These are phyloP conservation scores for Ophiosphaerella narmari DNA, from an alignment of 2,329 filamentous ascomycete genomes.

Conservation along the genomic window DNA sequence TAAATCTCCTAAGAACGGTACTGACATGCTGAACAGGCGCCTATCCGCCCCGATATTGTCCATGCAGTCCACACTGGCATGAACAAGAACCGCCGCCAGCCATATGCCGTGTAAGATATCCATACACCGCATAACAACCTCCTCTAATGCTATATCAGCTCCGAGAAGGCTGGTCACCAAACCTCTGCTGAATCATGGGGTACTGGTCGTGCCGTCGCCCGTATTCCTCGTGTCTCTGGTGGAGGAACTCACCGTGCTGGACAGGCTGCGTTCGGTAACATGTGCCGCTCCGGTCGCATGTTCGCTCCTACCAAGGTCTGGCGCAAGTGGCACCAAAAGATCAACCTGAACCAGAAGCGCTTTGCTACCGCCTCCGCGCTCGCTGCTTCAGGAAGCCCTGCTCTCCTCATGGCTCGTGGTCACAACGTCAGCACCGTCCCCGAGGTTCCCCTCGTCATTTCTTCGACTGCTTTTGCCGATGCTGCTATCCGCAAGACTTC, in stretches of 20 bases:
- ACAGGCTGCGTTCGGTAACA: slow-evolving; percentile 99
- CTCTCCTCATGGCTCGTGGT: slow-evolving; percentile 94
- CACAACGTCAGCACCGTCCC: slow-evolving; percentile 91
- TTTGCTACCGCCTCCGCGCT: slow-evolving; percentile 98
- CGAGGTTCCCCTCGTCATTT: slow-evolving; percentile 95
- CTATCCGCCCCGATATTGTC: slow-evolving; percentile 98
- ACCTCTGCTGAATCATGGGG: slow-evolving; percentile 99
- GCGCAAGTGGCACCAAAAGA: slow-evolving; percentile 99
- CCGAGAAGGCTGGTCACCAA: slow-evolving; percentile 99
- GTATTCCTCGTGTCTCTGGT: slow-evolving; percentile 99
- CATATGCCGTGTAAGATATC: slow-evolving; percentile 82
- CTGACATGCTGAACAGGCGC: slow-evolving; percentile 55
- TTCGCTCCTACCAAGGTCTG: slow-evolving; percentile 99
- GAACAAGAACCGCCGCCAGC: slow-evolving; percentile 99
- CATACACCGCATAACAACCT: slow-evolving; percentile 1
- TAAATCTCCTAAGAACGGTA: background rate
- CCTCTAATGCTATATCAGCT: slow-evolving; percentile 32
- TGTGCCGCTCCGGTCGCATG: slow-evolving; percentile 99
- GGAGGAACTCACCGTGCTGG: slow-evolving; percentile 99
- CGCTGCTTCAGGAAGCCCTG: slow-evolving; percentile 91
- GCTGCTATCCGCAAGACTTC: slow-evolving; percentile 85
- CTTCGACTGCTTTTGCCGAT: slow-evolving; percentile 84
- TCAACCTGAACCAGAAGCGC: slow-evolving; percentile 98
- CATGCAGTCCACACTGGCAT: slow-evolving; percentile 99
- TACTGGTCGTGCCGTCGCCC: slow-evolving; percentile 96